phyloP scores from a whole-genome alignment of 2,329 filamentous ascomycete species.

The Septoria linicola region DNA sequence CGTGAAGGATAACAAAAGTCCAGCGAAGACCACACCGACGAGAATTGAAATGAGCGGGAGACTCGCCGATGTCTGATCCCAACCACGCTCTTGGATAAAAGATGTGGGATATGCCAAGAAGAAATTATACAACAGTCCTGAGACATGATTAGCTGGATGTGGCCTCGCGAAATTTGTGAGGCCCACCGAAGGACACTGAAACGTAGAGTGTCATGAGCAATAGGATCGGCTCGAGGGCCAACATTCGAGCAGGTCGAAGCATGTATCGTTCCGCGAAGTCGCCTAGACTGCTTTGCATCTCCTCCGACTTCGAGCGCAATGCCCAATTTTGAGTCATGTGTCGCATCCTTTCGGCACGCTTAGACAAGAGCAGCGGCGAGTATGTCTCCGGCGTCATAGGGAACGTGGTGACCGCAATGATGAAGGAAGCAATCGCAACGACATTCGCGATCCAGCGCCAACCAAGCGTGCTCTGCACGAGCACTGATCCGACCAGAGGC shows the following conservation, averaged over 20 bases:
- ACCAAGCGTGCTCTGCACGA: constrained; percentile 43
- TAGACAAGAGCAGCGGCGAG: constrained; percentile 48
- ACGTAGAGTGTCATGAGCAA: constrained; percentile 42
- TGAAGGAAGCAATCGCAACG: constrained; percentile 42
- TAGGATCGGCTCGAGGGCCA: constrained; percentile 49
- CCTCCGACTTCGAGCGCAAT: constrained; percentile 42
- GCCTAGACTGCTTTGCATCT: constrained; percentile 42
- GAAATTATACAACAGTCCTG: constrained; percentile 39
- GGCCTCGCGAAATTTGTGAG: constrained; percentile 11
- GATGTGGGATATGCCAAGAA: constrained; percentile 36
- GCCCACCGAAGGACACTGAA: constrained; percentile 33
- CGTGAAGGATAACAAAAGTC: constrained; percentile 41
- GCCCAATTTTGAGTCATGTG: constrained; percentile 40
- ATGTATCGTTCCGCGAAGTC: constrained; percentile 45
- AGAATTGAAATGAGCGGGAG: constrained; percentile 72
- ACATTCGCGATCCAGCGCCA: constrained; percentile 48
- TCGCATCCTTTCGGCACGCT: constrained; percentile 35
- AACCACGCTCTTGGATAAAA: constrained; percentile 69
- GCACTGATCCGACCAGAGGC: constrained; percentile 52
- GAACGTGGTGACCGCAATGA: constrained; percentile 43
- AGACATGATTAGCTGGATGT: no score
- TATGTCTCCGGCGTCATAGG: constrained; percentile 56
- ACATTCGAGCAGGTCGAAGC: constrained; percentile 44
- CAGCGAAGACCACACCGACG: constrained; percentile 63
- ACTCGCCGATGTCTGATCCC: constrained; percentile 73